Conservation (phyloP, 768 basidiomycete species). For the Leccinellum albellum region DNA sequence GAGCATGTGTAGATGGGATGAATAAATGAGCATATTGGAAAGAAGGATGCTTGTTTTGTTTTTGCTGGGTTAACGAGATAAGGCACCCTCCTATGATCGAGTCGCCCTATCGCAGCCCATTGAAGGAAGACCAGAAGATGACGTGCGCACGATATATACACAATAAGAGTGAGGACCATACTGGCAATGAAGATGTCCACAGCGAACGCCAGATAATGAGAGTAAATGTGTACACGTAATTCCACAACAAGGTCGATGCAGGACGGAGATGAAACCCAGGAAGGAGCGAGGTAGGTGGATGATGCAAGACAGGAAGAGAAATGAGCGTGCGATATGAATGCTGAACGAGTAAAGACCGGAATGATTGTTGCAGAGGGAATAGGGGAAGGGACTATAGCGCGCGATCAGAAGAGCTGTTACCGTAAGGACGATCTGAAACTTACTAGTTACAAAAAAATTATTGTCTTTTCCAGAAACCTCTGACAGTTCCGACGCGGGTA, state of each 20-base stretch:
- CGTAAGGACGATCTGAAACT: neutral
- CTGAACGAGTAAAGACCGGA: constrained; percentile 17
- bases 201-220: constrained; percentile 12
- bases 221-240: constrained; percentile 31
- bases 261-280: constrained; percentile 15
- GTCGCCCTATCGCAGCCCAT: neutral
- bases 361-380: neutral
- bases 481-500: constrained; percentile 25
- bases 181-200: neutral
- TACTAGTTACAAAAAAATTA: constrained; percentile 10
- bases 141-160: constrained; percentile 19
- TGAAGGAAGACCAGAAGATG: neutral
- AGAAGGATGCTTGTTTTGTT: neutral
- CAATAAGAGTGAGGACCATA: constrained; percentile 12
- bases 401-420: neutral
- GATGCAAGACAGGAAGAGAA: constrained; percentile 5
- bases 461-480: constrained; percentile 30
- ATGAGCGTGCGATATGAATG: constrained; percentile 9
- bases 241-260: constrained; percentile 30
- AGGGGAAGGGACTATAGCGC: neutral
- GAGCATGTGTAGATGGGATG: neutral
- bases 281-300: constrained; percentile 7
- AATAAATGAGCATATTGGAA: neutral
- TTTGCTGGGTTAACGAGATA: neutral
- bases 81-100: constrained; percentile 5